Conservation (phyloP, 805 yeast species). For the Teunomyces kruisii region DNA sequence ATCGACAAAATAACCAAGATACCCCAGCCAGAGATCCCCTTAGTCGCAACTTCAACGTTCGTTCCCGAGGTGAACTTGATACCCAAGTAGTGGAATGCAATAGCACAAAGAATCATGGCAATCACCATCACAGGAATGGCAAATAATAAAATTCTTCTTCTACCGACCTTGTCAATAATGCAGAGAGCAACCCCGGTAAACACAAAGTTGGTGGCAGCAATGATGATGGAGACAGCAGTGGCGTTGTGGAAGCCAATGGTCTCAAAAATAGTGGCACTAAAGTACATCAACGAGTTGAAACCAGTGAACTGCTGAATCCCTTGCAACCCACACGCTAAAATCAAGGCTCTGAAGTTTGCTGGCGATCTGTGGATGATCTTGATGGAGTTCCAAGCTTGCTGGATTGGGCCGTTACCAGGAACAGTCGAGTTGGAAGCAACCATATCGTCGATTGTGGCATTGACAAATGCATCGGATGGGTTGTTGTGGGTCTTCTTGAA, state of each 20-base stretch:
- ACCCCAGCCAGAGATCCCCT: slow-evolving; percentile 79
- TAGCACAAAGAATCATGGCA: slow-evolving; percentile 76
- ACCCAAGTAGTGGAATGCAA: slow-evolving; percentile 86
- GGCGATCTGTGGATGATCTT: slow-evolving; percentile 64
- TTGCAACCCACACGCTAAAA: slow-evolving; percentile 90
- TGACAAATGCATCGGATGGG: slow-evolving; percentile 63
- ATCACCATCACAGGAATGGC: slow-evolving; percentile 86
- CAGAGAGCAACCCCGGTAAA: slow-evolving; percentile 84
- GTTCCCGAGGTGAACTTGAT: slow-evolving; percentile 54
- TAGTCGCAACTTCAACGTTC: slow-evolving; percentile 31
- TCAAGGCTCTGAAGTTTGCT: slow-evolving; percentile 83
- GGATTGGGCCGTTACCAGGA: slow-evolving; percentile 40
- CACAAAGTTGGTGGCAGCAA: slow-evolving; percentile 92
- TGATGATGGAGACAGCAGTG: slow-evolving; percentile 90
- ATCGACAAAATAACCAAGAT: slow-evolving; percentile 80
- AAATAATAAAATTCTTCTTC: slow-evolving; percentile 73
- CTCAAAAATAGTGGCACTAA: slow-evolving; percentile 88
- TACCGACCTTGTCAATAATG: slow-evolving; percentile 84
- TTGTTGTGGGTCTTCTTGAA: slow-evolving; percentile 60
- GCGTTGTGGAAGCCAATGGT: slow-evolving; percentile 86
- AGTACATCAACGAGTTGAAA: slow-evolving; percentile 94
- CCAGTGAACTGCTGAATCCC: slow-evolving; percentile 97
- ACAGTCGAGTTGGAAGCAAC: slow-evolving; percentile 43
- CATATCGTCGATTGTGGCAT: slow-evolving; percentile 68
- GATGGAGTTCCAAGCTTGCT: slow-evolving; percentile 59